Evolutionary conservation across 2,329 filamentous ascomycete genomes (phyloP), one percentile per base, ranked within the genome.

Genomic region (Penicillium sp.): DNA sequence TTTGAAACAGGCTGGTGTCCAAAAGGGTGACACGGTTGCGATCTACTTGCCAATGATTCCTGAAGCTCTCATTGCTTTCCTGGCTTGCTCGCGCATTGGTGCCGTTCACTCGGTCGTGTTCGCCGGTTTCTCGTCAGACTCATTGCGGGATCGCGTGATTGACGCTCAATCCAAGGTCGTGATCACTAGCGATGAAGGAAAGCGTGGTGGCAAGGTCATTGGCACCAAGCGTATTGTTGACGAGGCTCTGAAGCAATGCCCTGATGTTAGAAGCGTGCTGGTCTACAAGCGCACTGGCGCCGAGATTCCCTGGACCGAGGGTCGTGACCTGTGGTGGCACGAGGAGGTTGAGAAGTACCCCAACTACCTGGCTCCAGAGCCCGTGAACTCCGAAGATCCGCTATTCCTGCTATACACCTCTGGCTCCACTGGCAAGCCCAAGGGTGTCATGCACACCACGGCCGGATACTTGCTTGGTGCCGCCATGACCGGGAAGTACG

Each of bases 11-110:
- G 92, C 95, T 79, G 92, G 92, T 47, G 90, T 98, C 44, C 81
- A 84, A 72, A 96, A 95, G 75, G 92, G 92, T 39, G 92, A 98
- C 68, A 95, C 89, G 3, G 89, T 98, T 40, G 92, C 88, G 47
- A 85, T 98, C 51, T 98, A 98, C 73, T 72, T 98, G 50, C 92
- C 92, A 64, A 98, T 98, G 92, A 95, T 98, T 66, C 92, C 92
- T 39, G 90, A 98, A 68, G 92, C 92, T 5, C 58, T 98, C 41
- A 75, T 98, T 57, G 84, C 92, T 37, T 85, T 98, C 66, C 75
- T 98, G 39, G 92, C 92, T 44, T 93, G 89, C 66, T 72, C 82
- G 25, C 86, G 92, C 61, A 94, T 98, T 54, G 92, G 92, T 46
- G 92, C 92, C 27, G 77, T 98, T 3, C 92, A 98, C 77, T 96